Evolutionary conservation across 2,329 filamentous ascomycete species (phyloP).

Genomic region (Calonectria fujianensis): DNA sequence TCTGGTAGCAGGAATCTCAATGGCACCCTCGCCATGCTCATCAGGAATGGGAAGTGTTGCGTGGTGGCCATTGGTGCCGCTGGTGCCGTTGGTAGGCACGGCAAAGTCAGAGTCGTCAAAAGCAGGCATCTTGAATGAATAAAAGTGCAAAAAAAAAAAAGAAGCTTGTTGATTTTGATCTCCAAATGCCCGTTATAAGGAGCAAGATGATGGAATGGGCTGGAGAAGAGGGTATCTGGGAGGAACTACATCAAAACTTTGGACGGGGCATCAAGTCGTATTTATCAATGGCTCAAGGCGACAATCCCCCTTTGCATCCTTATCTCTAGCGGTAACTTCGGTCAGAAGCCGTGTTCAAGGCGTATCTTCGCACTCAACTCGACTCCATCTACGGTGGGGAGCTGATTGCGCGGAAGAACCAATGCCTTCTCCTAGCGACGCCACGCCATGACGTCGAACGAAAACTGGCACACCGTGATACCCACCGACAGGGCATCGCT

Average conservation of each 20-base stretch:
- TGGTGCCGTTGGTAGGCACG: constrained; percentile 43
- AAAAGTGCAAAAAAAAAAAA: neutral
- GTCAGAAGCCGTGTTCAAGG: constrained; percentile 11
- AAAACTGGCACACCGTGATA: constrained; percentile 16
- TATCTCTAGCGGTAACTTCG: constrained; percentile 13
- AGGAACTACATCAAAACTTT: neutral
- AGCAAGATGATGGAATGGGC: neutral
- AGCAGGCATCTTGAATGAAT: constrained; percentile 71
- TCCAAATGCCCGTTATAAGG: neutral
- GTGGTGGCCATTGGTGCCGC: constrained; percentile 46
- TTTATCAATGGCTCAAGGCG: constrained; percentile 6
- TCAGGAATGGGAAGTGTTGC: constrained; percentile 64
- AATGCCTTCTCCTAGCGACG: neutral
- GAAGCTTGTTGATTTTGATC: neutral
- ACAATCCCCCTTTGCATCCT: neutral
- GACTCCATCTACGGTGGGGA: constrained; percentile 17
- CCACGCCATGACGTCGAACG: constrained; percentile 16
- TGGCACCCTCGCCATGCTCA: constrained; percentile 68
- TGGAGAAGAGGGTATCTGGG: constrained; percentile 5
- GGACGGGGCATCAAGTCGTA: neutral
- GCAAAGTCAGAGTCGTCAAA: constrained; percentile 75
- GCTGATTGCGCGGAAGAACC: constrained; percentile 21
- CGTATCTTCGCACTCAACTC: constrained; percentile 4
- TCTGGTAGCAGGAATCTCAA: constrained; percentile 82
- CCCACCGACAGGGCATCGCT: constrained; percentile 1